These are phyloP conservation scores for Coemansia sp. DNA, from an alignment of 192 early-diverging fungal species.

Conservation along the genomic window DNA sequence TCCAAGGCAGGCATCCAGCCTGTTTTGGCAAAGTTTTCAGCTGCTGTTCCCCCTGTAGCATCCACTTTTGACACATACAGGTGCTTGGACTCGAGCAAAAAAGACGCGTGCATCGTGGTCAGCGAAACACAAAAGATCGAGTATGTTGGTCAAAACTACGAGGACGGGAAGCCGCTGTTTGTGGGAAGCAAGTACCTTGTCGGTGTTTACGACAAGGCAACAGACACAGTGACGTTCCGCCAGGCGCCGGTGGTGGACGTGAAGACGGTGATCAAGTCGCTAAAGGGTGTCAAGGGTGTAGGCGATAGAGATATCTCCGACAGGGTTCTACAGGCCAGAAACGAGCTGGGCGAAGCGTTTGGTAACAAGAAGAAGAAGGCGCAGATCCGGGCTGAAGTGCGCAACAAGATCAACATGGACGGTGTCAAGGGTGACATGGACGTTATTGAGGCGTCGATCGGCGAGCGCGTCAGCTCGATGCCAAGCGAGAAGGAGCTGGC, in stretches of 20 bases:
- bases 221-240: slow-evolving; percentile 67
- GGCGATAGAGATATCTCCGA: slow-evolving; percentile 32
- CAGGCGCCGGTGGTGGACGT: slow-evolving; percentile 67
- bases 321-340: slow-evolving; percentile 66
- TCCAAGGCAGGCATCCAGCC: slow-evolving; percentile 45
- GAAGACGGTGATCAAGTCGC: slow-evolving; percentile 67
- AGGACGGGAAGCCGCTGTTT: slow-evolving; percentile 49
- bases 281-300: slow-evolving; percentile 58
- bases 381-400: slow-evolving; percentile 76
- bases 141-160: slow-evolving; percentile 73
- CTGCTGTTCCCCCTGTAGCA: slow-evolving; percentile 36
- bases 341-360: slow-evolving; percentile 85
- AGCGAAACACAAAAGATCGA: slow-evolving; percentile 74
- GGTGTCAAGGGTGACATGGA: slow-evolving; percentile 62
- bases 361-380: slow-evolving; percentile 89
- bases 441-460: slow-evolving; percentile 70
- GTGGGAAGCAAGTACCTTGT: slow-evolving; percentile 65
- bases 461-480: slow-evolving; percentile 61
- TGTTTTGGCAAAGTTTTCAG: slow-evolving; percentile 45
- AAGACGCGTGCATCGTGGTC: slow-evolving; percentile 51
- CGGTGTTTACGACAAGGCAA: slow-evolving; percentile 73
- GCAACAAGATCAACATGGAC: slow-evolving; percentile 81
- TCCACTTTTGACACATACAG: slow-evolving; percentile 46
- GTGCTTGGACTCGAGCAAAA: slow-evolving; percentile 12
- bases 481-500: slow-evolving; percentile 61